Conservation (phyloP, 495 filamentous ascomycete genomes). For the Penicillium samsonianum region DNA sequence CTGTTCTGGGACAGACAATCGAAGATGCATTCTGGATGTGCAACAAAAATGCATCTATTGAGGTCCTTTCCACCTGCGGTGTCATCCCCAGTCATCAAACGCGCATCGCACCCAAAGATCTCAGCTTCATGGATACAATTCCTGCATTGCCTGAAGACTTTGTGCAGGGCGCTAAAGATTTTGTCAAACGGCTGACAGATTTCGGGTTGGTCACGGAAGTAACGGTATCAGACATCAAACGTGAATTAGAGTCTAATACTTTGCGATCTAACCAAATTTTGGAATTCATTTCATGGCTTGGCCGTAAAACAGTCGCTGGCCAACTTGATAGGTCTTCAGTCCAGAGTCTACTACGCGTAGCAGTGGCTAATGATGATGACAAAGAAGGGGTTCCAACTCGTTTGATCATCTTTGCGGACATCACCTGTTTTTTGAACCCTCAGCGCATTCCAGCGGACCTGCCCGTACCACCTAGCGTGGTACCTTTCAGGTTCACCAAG, state of each 20-base stretch:
- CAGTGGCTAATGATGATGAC: conserved; percentile 76
- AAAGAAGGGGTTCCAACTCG: conserved; percentile 56
- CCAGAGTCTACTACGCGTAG: conserved; percentile 69
- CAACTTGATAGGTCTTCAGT: conserved; percentile 67
- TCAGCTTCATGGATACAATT: conserved; percentile 88
- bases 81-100: conserved; percentile 76
- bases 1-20: conserved; percentile 75
- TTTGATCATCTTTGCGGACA: conserved; percentile 73
- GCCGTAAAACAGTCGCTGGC: conserved; percentile 61
- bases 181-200: conserved; percentile 75
- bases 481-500: conserved; percentile 80
- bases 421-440: conserved; percentile 71
- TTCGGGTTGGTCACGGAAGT: conserved; percentile 81
- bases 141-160: conserved; percentile 81
- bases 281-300: conserved; percentile 82
- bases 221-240: conserved; percentile 79
- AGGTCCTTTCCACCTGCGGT: conserved; percentile 83
- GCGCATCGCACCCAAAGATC: conserved; percentile 75
- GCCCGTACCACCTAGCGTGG: conserved; percentile 77
- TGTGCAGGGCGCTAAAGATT: conserved; percentile 58
- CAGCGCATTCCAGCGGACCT: conserved; percentile 77
- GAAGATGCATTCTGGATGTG: conserved; percentile 95
- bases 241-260: conserved; percentile 75
- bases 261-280: conserved; percentile 71
- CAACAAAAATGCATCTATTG: conserved; percentile 75